Evolutionary conservation across 2,329 filamentous ascomycete genomes (phyloP), one percentile per base, ranked within the genome.

Genomic region (Colletotrichum acutatum): DNA sequence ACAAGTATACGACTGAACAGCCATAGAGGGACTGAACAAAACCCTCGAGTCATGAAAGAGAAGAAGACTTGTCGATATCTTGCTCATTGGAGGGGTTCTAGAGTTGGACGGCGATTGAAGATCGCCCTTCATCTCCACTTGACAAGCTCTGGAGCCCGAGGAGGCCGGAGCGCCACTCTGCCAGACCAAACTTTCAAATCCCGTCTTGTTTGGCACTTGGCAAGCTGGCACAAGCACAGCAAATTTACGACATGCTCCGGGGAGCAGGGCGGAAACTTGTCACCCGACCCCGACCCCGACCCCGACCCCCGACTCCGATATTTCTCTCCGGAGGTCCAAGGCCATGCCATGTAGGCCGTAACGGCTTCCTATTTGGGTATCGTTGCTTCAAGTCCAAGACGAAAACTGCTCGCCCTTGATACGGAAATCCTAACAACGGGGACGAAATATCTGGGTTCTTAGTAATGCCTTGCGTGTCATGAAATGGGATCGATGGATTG

Each of bases 121-220:
- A 66, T 49, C 14, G 22, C 14, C 8, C 34, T 19, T 12, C n/a
- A 30, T 34, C 67, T 32, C 67, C 61, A 71, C 68, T 26, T 28
- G 26, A 52, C 46, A 63, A 22, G 60, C 42, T 24, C 28, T 53
- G 4, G 60, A 32, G 42, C 60, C 60, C 42, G 42, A 52, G 37
- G 46, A 49, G 42, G 37, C 26, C 46, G 19, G 7, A 9, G 26
- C 42, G 42, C 26, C 14, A 22, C 49, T 22, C 1, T 53, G 22
- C 22, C 9, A 49, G 19, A 16, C 22, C 42, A 56, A 24, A 34
- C 53, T 49, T 63, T 72, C 69, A 72, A 69, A 72, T 59, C 65
- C 69, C 69, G 65, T 28, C 32, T 24, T 16, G 37, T 42, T 42
- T 42, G 5, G 14, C 16, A 5, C 37, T 19, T 52, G 56, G 16